These are phyloP conservation scores for Leccinum fallax DNA, from an alignment of 1,284 basidiomycete species.

Conservation along the genomic window DNA sequence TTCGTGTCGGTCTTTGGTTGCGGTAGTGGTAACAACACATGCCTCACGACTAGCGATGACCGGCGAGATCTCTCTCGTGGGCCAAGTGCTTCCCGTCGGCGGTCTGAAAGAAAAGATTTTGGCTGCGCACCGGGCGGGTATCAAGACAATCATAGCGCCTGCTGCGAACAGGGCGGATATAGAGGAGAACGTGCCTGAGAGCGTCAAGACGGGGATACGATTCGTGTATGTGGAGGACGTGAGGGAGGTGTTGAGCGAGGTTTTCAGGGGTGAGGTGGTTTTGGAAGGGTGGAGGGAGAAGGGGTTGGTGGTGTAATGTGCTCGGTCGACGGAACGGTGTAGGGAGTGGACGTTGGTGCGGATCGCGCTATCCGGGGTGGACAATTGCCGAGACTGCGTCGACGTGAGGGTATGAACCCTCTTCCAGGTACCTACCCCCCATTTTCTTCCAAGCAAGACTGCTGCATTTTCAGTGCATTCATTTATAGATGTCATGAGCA, in stretches of 20 bases:
- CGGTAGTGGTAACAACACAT: not conserved
- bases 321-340: not conserved
- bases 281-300: constrained; percentile 67
- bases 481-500: not conserved
- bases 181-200: constrained; percentile 93
- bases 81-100: constrained; percentile 91
- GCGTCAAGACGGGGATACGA: constrained; percentile 90
- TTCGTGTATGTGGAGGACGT: constrained; percentile 95
- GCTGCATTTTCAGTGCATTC: not conserved
- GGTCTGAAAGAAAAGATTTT: constrained; percentile 96
- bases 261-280: constrained; percentile 68
- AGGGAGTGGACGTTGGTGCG: not conserved
- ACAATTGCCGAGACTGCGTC: not conserved
- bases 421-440: not conserved
- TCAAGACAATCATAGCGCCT: constrained; percentile 85
- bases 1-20: not conserved
- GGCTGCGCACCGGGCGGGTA: constrained; percentile 91
- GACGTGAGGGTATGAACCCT: not conserved
- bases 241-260: constrained; percentile 83
- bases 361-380: not conserved
- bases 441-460: not conserved
- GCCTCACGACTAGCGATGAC: constrained; percentile 76
- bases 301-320: not conserved
- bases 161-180: constrained; percentile 89
- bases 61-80: constrained; percentile 90